A percentile compares a stretch with the other conserved stretches of the same genome.
phyloP scores from a whole-genome alignment of 768 basidiomycete genomes.

The Hortiboletus campestris region DNA sequence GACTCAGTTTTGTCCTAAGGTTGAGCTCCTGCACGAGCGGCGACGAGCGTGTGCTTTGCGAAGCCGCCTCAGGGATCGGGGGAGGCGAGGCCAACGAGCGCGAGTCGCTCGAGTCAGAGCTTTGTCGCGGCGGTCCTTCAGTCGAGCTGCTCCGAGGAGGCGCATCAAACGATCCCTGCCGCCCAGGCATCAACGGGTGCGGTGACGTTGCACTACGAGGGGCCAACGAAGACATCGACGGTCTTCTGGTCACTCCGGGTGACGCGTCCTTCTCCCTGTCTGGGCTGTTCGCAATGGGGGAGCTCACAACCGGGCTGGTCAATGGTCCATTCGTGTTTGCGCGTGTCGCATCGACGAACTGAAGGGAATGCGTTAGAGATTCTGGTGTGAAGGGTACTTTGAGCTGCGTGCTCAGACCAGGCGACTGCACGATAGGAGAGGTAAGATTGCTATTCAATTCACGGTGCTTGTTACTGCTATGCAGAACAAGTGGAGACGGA shows the following conservation, averaged over 20 bases:
- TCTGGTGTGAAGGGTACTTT: constrained; percentile 36
- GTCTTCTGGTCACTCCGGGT: constrained; percentile 7
- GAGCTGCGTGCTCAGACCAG: constrained; percentile 30
- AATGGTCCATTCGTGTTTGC: not conserved
- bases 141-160: constrained; percentile 17
- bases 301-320: constrained; percentile 11
- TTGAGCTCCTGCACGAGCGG: constrained; percentile 30
- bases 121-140: constrained; percentile 20
- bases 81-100: constrained; percentile 42
- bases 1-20: constrained; percentile 62
- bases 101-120: constrained; percentile 31
- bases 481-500: constrained; percentile 20
- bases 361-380: constrained; percentile 6
- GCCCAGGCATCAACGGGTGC: constrained; percentile 8
- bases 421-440: constrained; percentile 33
- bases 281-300: constrained; percentile 5
- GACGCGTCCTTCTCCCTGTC: constrained; percentile 25
- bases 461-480: not conserved
- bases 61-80: constrained; percentile 38
- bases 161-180: constrained; percentile 19
- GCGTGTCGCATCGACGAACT: not conserved
- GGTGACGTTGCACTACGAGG: constrained; percentile 10
- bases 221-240: constrained; percentile 15
- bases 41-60: constrained; percentile 28
- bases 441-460: not conserved